phyloP scores from a whole-genome alignment of 108 stramenopile genomes.

The Asterionellopsis glacialis region DNA sequence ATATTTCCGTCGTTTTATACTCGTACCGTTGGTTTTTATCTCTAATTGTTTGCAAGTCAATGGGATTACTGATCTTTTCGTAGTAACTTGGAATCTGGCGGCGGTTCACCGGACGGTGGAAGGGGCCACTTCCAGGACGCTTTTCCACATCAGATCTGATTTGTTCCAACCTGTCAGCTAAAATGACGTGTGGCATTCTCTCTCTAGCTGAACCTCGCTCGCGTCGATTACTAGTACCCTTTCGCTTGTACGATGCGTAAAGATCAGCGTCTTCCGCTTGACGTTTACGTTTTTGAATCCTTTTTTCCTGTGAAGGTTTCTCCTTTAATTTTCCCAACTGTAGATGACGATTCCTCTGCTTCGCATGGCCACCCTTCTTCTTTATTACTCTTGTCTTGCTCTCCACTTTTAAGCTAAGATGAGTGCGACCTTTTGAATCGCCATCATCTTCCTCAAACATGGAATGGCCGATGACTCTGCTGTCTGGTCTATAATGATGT shows the following conservation, averaged over 20 bases:
- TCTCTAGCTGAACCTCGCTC: slow-evolving; percentile 81
- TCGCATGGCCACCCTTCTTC: slow-evolving; percentile 8
- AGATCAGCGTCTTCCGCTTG: slow-evolving; percentile 72
- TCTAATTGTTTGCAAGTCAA: slow-evolving; percentile 72
- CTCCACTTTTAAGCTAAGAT: neutral
- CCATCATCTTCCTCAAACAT: slow-evolving; percentile 86
- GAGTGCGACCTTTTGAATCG: neutral
- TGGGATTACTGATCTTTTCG: slow-evolving; percentile 77
- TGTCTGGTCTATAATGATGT: slow-evolving; percentile 29
- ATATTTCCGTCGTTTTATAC: slow-evolving; percentile 64
- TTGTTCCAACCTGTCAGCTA: slow-evolving; percentile 67
- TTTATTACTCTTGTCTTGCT: neutral
- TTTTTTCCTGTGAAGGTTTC: slow-evolving; percentile 37
- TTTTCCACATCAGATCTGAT: slow-evolving; percentile 60
- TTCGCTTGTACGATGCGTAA: slow-evolving; percentile 43
- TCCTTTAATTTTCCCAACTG: slow-evolving; percentile 48
- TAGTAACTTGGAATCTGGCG: slow-evolving; percentile 56
- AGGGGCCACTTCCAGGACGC: slow-evolving; percentile 57
- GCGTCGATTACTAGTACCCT: slow-evolving; percentile 73
- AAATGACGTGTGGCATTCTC: slow-evolving; percentile 77
- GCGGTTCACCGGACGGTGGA: slow-evolving; percentile 66
- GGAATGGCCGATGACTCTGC: slow-evolving; percentile 72
- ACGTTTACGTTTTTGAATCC: slow-evolving; percentile 63
- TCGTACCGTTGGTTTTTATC: slow-evolving; percentile 81
- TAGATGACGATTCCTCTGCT: slow-evolving; percentile 5